phyloP scores from a whole-genome alignment of 305 asterid species.

The Fraxinus latifolia region DNA sequence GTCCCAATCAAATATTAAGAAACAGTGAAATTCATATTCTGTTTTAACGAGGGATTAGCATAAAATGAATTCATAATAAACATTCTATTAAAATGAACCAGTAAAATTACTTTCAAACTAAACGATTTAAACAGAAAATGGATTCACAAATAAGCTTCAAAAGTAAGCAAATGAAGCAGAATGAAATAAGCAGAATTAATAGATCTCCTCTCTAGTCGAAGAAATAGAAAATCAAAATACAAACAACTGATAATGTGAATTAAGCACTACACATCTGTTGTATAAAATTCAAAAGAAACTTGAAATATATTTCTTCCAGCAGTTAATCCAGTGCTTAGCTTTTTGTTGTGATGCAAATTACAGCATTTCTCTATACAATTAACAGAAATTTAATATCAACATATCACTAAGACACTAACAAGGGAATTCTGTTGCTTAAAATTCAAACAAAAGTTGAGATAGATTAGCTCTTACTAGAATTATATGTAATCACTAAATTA shows the following conservation, averaged over 20 bases:
- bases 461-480: neutral
- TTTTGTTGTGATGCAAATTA: neutral
- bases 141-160: neutral
- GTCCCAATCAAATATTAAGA: too few species aligned
- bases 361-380: too few species aligned
- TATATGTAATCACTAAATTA: neutral
- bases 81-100: too few species aligned
- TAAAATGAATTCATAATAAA: too few species aligned
- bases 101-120: too few species aligned
- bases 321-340: neutral
- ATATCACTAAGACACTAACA: neutral
- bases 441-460: neutral
- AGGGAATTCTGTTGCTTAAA: neutral
- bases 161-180: neutral
- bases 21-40: too few species aligned
- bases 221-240: neutral
- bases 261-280: neutral
- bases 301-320: neutral
- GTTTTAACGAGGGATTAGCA: too few species aligned
- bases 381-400: too few species aligned
- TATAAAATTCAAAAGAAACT: too few species aligned
- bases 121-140: neutral
- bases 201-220: neutral
- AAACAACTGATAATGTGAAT: neutral
- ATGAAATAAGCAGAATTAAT: neutral